Conservation (phyloP, 164 flowering plant genomes). For the Liriodendron chinense region DNA sequence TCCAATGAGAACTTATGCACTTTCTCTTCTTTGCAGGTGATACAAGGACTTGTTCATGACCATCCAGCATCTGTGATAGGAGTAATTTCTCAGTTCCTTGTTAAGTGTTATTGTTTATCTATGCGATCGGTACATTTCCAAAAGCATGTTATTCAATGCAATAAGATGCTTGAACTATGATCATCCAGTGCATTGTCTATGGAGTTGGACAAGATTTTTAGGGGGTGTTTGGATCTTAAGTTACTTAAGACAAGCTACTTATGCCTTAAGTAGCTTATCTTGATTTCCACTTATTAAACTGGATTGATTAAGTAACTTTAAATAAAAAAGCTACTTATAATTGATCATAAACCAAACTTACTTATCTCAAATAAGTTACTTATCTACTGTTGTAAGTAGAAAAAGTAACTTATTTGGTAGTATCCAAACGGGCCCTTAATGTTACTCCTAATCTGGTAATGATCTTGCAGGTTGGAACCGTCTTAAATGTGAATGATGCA, state of each 20-base stretch:
- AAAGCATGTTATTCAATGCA: neutral
- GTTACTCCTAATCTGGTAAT: neutral
- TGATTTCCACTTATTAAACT: neutral
- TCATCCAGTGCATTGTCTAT: neutral
- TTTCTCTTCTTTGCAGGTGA: constrained; percentile 39
- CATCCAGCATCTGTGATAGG: constrained; percentile 60
- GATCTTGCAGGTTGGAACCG: constrained; percentile 67
- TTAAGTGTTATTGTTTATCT: neutral
- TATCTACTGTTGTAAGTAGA: too few relatives aligned
- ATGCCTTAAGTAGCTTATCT: too few relatives aligned
- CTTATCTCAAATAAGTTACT: too few relatives aligned
- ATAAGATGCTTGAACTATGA: neutral
- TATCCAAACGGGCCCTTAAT: too few relatives aligned
- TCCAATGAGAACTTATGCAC: constrained; percentile 9
- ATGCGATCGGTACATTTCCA: neutral
- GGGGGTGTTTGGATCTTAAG: too few relatives aligned
- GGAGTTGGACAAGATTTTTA: neutral
- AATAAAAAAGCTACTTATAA: too few relatives aligned
- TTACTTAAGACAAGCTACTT: too few relatives aligned
- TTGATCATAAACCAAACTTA: too few relatives aligned
- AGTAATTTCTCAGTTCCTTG: constrained; percentile 30
- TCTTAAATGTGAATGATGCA: constrained; percentile 57
- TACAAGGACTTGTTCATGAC: constrained; percentile 48
- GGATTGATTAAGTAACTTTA: too few relatives aligned
- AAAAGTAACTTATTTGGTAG: too few relatives aligned